These are phyloP conservation scores for Penicillium canescens DNA, from an alignment of 495 filamentous ascomycete genomes.

Conservation along the genomic window DNA sequence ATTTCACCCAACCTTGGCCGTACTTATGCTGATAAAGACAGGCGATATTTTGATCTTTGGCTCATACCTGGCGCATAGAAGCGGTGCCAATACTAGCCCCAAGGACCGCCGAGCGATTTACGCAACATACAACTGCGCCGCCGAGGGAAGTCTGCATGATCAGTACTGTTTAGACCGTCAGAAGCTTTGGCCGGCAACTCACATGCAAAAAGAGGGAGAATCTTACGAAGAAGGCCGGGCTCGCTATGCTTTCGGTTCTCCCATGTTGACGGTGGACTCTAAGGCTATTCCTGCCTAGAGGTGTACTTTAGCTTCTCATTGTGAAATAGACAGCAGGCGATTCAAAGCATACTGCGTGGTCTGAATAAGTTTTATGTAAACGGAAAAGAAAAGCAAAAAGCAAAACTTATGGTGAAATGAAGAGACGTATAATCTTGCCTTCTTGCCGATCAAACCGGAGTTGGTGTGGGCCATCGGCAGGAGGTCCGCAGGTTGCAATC, in stretches of 20 bases:
- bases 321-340: too few species aligned
- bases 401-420: too few species aligned
- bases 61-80: conserved; percentile 46
- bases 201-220: conserved; percentile 40
- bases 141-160: conserved; percentile 43
- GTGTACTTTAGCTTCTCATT: too few species aligned
- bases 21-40: not conserved
- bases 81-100: conserved; percentile 38
- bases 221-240: conserved; percentile 38
- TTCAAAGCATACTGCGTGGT: too few species aligned
- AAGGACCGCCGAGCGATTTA: conserved; percentile 44
- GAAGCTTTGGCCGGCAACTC: conserved; percentile 44
- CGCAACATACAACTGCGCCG: conserved; percentile 44
- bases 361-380: too few species aligned
- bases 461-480: not conserved
- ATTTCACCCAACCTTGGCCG: not conserved
- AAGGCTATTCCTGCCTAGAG: conserved; percentile 6
- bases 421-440: too few species aligned
- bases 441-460: too few species aligned
- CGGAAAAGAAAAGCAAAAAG: not conserved
- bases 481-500: not conserved
- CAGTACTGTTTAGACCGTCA: conserved; percentile 44
- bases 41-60: conserved; percentile 47
- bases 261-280: conserved; percentile 41
- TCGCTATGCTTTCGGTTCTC: conserved; percentile 42